Conservation (phyloP, 2,329 filamentous ascomycete species). For the Hypoxylon sp. region DNA sequence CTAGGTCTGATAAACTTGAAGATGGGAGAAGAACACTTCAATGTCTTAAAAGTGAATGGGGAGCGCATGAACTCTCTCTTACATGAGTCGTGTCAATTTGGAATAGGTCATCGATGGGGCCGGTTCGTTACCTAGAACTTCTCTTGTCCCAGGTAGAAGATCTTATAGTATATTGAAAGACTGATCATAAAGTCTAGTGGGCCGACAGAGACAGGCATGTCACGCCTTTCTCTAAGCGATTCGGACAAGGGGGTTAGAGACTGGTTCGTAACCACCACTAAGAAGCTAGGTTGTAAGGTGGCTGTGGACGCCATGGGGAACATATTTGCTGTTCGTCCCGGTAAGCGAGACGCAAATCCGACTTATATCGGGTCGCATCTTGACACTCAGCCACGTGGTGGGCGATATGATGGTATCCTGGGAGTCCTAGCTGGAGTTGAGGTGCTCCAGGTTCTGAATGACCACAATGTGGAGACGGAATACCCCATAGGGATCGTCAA, state of each 20-base stretch:
- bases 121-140: background rate
- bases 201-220: background rate
- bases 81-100: background rate
- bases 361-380: background rate
- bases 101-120: background rate
- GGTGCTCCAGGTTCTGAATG: slow-evolving; percentile 1
- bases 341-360: background rate
- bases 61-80: background rate
- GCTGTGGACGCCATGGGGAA: slow-evolving; percentile 7
- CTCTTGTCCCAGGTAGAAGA: background rate
- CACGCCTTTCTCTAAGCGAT: slow-evolving; percentile 4
- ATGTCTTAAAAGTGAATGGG: background rate
- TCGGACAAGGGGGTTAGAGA: slow-evolving; percentile 4
- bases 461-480: background rate
- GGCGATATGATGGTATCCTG: slow-evolving; percentile 2
- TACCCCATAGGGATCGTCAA: background rate
- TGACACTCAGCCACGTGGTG: slow-evolving; percentile 1
- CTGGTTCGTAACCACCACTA: slow-evolving; percentile 3
- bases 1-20: background rate
- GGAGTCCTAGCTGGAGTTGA: slow-evolving; percentile 2
- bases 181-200: background rate
- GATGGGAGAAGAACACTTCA: background rate
- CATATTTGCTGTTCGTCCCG: slow-evolving; percentile 5
- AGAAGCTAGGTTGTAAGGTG: slow-evolving; percentile 4
- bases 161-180: background rate